Conservation (phyloP, 164 flowering plant genomes). For the Sextonia rubra region DNA sequence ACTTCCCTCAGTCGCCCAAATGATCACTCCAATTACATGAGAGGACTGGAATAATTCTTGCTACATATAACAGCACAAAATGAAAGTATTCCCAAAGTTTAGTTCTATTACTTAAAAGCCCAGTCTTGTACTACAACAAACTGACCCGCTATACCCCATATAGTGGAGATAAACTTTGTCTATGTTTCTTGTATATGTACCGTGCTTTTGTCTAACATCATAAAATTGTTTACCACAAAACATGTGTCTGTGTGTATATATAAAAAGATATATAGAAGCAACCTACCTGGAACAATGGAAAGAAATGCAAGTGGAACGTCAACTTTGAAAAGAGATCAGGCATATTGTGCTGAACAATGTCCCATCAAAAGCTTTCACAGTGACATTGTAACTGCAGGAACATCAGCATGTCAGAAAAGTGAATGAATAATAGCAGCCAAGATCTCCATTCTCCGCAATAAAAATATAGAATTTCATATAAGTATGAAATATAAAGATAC, state of each 20-base stretch:
- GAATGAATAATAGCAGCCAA: not conserved
- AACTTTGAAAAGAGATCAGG: not conserved
- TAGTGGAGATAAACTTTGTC: not conserved
- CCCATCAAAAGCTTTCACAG: not conserved
- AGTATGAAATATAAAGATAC: not conserved
- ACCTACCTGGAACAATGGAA: not conserved
- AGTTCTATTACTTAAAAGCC: too few species aligned
- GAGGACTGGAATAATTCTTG: too few species aligned
- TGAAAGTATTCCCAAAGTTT: too few species aligned
- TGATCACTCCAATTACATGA: too few species aligned
- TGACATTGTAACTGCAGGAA: not conserved
- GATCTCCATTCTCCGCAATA: not conserved
- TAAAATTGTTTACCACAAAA: not conserved
- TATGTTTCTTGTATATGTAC: not conserved
- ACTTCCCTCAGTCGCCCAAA: too few species aligned
- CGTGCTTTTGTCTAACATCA: too few species aligned
- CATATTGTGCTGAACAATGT: not conserved
- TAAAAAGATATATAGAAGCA: not conserved
- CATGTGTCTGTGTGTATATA: not conserved
- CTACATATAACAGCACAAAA: too few species aligned
- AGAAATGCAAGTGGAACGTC: not conserved
- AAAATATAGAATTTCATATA: not conserved
- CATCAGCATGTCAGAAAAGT: not conserved
- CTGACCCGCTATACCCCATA: not conserved
- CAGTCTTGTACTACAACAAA: too few species aligned